Conservation (phyloP, 495 filamentous ascomycete genomes). For the Podospora australis region DNA sequence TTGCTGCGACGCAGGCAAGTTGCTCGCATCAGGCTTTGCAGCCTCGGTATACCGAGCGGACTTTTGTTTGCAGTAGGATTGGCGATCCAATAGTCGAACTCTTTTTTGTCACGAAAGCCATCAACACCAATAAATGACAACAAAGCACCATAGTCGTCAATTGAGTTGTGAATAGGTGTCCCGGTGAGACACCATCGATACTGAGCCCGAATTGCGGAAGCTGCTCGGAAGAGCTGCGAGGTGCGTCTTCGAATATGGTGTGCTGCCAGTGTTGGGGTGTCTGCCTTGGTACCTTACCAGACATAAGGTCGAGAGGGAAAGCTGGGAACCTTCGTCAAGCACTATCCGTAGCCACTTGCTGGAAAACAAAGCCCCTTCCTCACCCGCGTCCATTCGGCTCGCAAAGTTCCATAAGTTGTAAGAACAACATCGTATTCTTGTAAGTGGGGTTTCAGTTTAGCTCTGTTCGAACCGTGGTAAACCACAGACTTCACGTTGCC, state of each 20-base stretch:
- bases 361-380: neutral
- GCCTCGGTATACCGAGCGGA: too few species aligned
- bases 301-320: neutral
- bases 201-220: neutral
- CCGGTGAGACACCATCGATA: constrained; percentile 1
- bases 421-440: neutral
- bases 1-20: too few species aligned
- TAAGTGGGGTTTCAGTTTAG: neutral
- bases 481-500: neutral
- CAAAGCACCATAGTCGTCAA: neutral
- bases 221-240: neutral
- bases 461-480: neutral
- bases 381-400: neutral
- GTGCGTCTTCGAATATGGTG: neutral
- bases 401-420: neutral
- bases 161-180: neutral
- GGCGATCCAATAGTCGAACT: too few species aligned
- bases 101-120: too few species aligned
- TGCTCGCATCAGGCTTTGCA: too few species aligned
- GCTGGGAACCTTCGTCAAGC: neutral
- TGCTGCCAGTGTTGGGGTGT: too few species aligned
- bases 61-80: too few species aligned
- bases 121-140: neutral
- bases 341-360: neutral
- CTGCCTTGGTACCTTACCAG: neutral